Conservation (phyloP, 2,329 filamentous ascomycete genomes). For the Tricladium varicosporioides region DNA sequence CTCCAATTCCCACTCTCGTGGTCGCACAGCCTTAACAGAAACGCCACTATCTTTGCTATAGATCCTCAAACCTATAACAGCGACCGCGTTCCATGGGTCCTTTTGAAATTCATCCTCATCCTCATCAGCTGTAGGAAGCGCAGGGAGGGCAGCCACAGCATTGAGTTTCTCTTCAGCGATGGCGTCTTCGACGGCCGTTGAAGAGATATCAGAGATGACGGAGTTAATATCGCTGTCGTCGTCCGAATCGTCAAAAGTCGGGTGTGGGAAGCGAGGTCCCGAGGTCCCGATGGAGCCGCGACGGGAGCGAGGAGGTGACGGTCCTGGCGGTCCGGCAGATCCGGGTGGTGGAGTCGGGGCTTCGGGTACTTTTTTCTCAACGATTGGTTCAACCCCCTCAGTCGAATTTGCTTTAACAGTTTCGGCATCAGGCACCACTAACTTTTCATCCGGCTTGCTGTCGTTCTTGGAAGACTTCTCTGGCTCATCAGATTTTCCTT, state of each 20-base stretch:
- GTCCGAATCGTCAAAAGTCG: constrained; percentile 6
- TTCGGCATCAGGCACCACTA: background rate
- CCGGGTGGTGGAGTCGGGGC: background rate
- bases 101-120: constrained; percentile 53
- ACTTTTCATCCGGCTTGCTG: constrained; percentile 1
- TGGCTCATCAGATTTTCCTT: background rate
- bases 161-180: constrained; percentile 6
- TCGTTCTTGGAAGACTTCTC: background rate
- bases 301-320: background rate
- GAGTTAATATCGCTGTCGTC: constrained; percentile 1
- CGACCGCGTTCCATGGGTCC: constrained; percentile 60
- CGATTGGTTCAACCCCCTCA: background rate
- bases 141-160: constrained; percentile 22
- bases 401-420: background rate
- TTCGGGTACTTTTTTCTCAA: background rate
- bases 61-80: constrained; percentile 56
- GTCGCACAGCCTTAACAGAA: constrained; percentile 9
- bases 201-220: constrained; percentile 5
- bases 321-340: background rate
- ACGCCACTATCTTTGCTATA: constrained; percentile 46
- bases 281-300: background rate
- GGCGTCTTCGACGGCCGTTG: background rate
- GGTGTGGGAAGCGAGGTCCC: too few species aligned
- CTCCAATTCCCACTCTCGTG: background rate
- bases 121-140: constrained; percentile 36